Conservation (phyloP, 139 green algal species). For the Mesotaenium endlicherianum region DNA sequence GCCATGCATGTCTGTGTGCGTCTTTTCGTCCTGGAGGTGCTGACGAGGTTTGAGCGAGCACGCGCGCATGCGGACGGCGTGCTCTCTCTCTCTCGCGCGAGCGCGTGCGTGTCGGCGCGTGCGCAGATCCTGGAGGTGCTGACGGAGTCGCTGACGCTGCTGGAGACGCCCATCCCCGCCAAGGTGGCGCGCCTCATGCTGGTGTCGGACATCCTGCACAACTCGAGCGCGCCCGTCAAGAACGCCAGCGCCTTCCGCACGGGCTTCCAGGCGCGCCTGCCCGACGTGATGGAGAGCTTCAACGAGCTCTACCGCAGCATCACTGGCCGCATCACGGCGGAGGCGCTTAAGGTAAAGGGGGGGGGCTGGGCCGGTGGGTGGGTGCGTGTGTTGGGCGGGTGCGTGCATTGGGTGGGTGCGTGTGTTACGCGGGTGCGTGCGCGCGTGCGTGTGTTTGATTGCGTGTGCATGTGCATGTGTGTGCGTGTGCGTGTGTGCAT, state of each 20-base stretch:
- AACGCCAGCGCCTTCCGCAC: conserved; percentile 83
- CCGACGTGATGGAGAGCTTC: conserved; percentile 58
- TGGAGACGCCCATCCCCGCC: conserved; percentile 77
- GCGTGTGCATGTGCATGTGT: too few species aligned
- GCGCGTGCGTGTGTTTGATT: too few species aligned
- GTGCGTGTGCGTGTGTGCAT: too few species aligned
- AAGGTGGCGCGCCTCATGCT: conserved; percentile 85
- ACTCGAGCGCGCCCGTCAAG: conserved; percentile 78
- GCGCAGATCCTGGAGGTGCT: conserved; percentile 75
- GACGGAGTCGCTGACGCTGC: conserved; percentile 75
- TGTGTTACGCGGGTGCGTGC: too few species aligned
- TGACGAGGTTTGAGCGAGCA: too few species aligned
- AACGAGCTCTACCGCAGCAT: conserved; percentile 38
- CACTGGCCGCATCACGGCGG: conserved; percentile 42
- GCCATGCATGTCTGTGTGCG: too few species aligned
- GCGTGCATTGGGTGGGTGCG: too few species aligned
- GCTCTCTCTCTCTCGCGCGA: too few species aligned
- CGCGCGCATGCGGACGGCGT: too few species aligned
- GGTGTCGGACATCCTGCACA: conserved; percentile 92
- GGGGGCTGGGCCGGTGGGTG: too few species aligned
- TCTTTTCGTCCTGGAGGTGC: too few species aligned
- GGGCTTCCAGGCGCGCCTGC: conserved; percentile 74
- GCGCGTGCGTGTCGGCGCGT: background rate
- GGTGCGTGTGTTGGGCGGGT: too few species aligned
- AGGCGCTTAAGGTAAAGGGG: conserved; percentile 53